Evolutionary conservation across 495 filamentous ascomycete species (phyloP), one percentile per base, ranked within the genome.

Genomic region (Echria macrotheca): DNA sequence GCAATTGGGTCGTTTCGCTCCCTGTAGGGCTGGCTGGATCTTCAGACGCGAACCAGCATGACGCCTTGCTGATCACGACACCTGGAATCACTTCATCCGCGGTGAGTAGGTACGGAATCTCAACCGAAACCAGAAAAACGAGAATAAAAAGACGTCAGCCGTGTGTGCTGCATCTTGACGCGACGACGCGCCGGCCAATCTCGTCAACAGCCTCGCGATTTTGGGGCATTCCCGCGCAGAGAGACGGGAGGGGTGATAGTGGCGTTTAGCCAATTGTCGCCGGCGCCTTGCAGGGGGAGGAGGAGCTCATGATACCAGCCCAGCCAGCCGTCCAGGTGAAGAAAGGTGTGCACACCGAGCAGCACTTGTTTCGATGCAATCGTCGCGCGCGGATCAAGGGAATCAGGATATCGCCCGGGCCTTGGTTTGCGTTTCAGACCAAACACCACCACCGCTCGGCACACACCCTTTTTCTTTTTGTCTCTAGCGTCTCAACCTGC

Each of bases 341-440:
- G 14, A 21, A 41, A 21, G 8, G 38, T 24, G 38, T n/a, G 4
- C 38, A 24, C 38, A 24, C 38, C 38, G 38, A 4, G 38, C 28
- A n/a, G 5, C 21, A 26, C 32, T 32, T 44, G n/a, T n/a, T n/a
- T n/a, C n/a, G n/a, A n/a, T n/a, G n/a, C n/a, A n/a, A n/a, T n/a
- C n/a, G n/a, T n/a, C n/a, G n/a, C n/a, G n/a, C 42, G 42, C 22
- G 42, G 25, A 32, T 11, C 26, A 15, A 15, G 42, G 7, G 24
- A 26, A 44, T 44, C 42, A 44, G 25, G 25, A 19, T 46, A 31
- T 23, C 33, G 46, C 46, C 46, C 46, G 46, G 46, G 46, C 46
- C 35, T 48, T 39, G 29, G 18, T 24, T 9, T 9, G n/a, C 33
- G 50, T 52, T 47, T 52, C 50, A 52, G 19, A 23, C 33, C 26